Base-by-base conservation (phyloP, 106 monocot genomes). In the Platanthera guangdongensis region DNA sequence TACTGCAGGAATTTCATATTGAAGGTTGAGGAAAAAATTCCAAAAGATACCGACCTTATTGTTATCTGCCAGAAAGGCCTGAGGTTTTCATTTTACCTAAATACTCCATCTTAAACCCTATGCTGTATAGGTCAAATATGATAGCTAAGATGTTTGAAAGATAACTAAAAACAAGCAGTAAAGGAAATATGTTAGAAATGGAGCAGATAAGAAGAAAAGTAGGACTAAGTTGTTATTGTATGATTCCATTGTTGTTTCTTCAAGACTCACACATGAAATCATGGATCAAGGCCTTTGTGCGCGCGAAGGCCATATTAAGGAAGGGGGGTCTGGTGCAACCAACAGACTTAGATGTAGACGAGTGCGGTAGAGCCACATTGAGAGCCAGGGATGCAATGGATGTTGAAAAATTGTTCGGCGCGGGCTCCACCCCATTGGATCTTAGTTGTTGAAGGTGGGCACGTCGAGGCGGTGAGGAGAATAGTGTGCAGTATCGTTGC, bases 1-100 rank as follows among this genome's bases (percentile, higher is more conserved):
- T 52, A 15, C 52, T 81, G 62, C 81, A 96, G 95, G 78, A 74
- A 80, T 45, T 96, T 96, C 73, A 70, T 93, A 76, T 50, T 80
- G 64, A 93, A 93, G 53, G 93, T 96, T 78, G 93, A 87, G 82
- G 85, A 86, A 76, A 87, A 81, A 54, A 90, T 96, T 78, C 78
- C 95, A 47, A 96, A 91, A 79, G 95, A 96, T 67, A 78, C 82
- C 57, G 95, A 89, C 18, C 80, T 96, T 48, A 90, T 96, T 85
- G 60, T 96, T 12, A 87, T 88, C 12, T 96, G 95, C 62, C 95
- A 96, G 72, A 96, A 96, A 75, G 95, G 93, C 50, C 76, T 93
- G 65, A 93, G 95, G 95, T 90, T 48, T 48, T 39, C 32, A 4
- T 19, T 67, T 39, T 67, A 67, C 6, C 21, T 22, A 19, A 21